Evolutionary conservation across 495 filamentous ascomycete species (phyloP).

Genomic region (Xylaria sp.): DNA sequence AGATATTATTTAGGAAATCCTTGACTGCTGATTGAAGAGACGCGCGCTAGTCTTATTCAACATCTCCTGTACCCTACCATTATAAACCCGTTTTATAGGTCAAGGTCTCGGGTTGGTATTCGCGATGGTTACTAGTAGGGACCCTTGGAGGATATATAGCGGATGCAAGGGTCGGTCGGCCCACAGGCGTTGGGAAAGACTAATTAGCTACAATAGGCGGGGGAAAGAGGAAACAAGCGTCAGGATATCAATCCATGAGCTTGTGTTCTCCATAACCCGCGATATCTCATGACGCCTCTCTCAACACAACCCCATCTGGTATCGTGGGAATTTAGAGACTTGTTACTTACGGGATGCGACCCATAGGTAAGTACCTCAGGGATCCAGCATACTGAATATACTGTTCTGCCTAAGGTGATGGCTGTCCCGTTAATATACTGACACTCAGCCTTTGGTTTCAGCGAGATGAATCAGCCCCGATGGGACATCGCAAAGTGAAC

Average conservation of each 20-base stretch:
- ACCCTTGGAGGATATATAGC: not conserved
- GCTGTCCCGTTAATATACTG: not conserved
- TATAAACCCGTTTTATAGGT: not conserved
- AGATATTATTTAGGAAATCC: not conserved
- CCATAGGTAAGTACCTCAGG: not conserved
- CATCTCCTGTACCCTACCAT: not conserved
- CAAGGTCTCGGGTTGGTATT: not conserved
- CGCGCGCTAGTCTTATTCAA: not conserved
- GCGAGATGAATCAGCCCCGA: not conserved
- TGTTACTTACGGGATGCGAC: not conserved
- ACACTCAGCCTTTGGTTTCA: not conserved
- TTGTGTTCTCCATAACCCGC: not conserved
- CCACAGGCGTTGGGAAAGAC: not conserved
- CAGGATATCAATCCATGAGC: not conserved
- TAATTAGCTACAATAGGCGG: slow-evolving; percentile 6
- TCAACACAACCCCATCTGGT: slow-evolving; percentile 2
- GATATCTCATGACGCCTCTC: not conserved
- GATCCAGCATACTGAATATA: too few relatives aligned
- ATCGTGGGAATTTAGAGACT: not conserved
- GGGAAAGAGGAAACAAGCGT: not conserved
- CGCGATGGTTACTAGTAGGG: not conserved
- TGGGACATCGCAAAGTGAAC: not conserved
- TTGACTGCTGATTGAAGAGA: slow-evolving; percentile 3
- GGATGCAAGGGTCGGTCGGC: slow-evolving; percentile 4
- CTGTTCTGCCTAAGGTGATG: not conserved